A percentile compares a stretch with the other conserved stretches of the same genome.
These are phyloP conservation scores for Syncephalis plumigaleata DNA, from an alignment of 371 early-diverging fungal genomes.

Conservation along the genomic window DNA sequence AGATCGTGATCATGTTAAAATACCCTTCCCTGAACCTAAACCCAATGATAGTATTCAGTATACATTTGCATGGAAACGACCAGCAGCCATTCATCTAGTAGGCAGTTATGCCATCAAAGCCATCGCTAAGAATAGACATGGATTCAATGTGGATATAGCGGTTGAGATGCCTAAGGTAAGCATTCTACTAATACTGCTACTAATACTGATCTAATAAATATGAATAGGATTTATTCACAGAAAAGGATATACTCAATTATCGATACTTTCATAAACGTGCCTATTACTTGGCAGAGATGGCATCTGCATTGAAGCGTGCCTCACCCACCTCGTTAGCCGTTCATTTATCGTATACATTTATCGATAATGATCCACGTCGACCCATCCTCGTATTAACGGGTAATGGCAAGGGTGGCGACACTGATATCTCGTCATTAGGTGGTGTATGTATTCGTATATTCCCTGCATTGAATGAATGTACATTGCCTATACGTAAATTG, in stretches of 20 bases:
- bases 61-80: slow-evolving; percentile 58
- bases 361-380: slow-evolving; percentile 54
- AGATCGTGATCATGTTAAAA: slow-evolving; percentile 15
- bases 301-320: slow-evolving; percentile 25
- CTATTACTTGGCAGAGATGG: slow-evolving; percentile 64
- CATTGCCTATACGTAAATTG: slow-evolving; percentile 51
- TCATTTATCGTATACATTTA: slow-evolving; percentile 30
- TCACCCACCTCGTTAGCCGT: slow-evolving; percentile 32
- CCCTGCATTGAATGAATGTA: slow-evolving; percentile 37
- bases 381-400: slow-evolving; percentile 55
- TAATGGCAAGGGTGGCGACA: slow-evolving; percentile 21
- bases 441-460: slow-evolving; percentile 67
- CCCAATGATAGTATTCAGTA: slow-evolving; percentile 49
- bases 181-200: not conserved
- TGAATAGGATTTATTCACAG: slow-evolving; percentile 47
- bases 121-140: slow-evolving; percentile 30
- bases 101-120: slow-evolving; percentile 81
- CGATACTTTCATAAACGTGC: slow-evolving; percentile 92
- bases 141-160: slow-evolving; percentile 74
- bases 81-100: slow-evolving; percentile 57
- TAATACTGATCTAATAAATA: not conserved
- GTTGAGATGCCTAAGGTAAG: slow-evolving; percentile 77
- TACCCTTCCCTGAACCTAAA: slow-evolving; percentile 58
- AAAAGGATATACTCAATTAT: slow-evolving; percentile 85
- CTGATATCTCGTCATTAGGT: slow-evolving; percentile 33